Base-by-base conservation (phyloP, 305 asterid species). In the Plantago lanceolata region DNA sequence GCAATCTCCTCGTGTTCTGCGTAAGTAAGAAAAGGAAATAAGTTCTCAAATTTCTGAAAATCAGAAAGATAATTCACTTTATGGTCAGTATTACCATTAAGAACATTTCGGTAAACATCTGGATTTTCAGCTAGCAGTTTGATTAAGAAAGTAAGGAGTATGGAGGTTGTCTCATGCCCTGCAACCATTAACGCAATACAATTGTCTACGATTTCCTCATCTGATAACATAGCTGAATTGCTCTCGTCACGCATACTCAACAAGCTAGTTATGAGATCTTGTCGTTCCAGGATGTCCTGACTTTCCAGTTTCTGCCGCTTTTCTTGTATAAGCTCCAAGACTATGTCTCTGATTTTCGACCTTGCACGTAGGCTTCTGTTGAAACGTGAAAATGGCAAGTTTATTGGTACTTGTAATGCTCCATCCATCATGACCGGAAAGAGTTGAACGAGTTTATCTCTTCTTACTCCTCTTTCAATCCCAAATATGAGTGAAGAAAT, bases 401-500 rank as follows among this genome's bases (percentile, higher is more conserved):
- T 57, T 55, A 76, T 7, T 8, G 81, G 81, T 19, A 71, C 3
- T 8, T 72, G 33, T 33, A 67, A 15, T 52, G 68, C 9, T 13
- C 81, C 77, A 48, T 43, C 65, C 19, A 76, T 57, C 16, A 64
- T n/a, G 18, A 35, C 21, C 51, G 60, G 40, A 16, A 65, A 72
- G 4, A 64, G 64, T 18, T 56, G 6, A 13, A 72, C 50, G 15
- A 68, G 73, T 31, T 48, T 57, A 3, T 70, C 70, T 70, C 74
- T 63, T 63, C 56, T 63, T 56, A 65, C n/a, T 31, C 74, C 74
- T 21, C 70, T 51, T 31, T 76, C 75, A 0, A 72, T 57, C 18
- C 78, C 81, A 24, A 72, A 68, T 62, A 76, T 44, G 28, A 68
- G 29, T 7, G 78, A 24, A 37, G 76, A 76, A 19, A 76, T 76